Evolutionary conservation across 1,284 basidiomycete genomes (phyloP).

Genomic region (Pisolithus thermaeus): DNA sequence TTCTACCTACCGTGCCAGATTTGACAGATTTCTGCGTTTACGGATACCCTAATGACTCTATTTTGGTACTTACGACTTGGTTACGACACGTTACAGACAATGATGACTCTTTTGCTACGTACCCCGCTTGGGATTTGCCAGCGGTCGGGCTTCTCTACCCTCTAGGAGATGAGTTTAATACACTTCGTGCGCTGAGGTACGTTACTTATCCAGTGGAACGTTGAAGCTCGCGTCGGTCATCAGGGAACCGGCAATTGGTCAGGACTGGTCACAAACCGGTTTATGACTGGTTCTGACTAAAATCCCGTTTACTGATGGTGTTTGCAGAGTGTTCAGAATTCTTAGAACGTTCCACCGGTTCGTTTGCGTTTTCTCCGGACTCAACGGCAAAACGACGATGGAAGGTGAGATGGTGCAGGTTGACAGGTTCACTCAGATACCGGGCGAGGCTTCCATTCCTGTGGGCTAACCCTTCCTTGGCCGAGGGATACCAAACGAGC

Average conservation of each 20-base stretch:
- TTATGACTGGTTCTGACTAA: no score
- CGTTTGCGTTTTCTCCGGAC: no score
- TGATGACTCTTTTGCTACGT: constrained; percentile 18
- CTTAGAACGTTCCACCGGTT: no score
- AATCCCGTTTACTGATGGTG: no score
- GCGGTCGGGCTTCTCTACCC: background rate
- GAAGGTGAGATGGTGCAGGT: no score
- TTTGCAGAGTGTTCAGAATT: no score
- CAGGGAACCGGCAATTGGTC: no score
- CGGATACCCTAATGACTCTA: constrained; percentile 10
- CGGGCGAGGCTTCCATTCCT: background rate
- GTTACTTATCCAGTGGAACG: background rate
- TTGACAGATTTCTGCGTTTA: constrained; percentile 26
- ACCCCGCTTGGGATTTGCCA: background rate
- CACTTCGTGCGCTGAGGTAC: background rate
- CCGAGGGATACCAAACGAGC: background rate
- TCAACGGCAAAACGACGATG: no score
- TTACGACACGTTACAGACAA: constrained; percentile 18
- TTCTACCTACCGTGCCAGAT: constrained; percentile 18
- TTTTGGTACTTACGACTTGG: constrained; percentile 13
- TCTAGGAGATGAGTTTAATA: background rate
- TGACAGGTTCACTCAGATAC: no score
- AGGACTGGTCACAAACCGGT: no score
- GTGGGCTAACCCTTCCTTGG: background rate
- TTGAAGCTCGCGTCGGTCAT: no score